These are phyloP conservation scores for Cicer judaicum DNA, from an alignment of 306 rosid species.

Conservation along the genomic window DNA sequence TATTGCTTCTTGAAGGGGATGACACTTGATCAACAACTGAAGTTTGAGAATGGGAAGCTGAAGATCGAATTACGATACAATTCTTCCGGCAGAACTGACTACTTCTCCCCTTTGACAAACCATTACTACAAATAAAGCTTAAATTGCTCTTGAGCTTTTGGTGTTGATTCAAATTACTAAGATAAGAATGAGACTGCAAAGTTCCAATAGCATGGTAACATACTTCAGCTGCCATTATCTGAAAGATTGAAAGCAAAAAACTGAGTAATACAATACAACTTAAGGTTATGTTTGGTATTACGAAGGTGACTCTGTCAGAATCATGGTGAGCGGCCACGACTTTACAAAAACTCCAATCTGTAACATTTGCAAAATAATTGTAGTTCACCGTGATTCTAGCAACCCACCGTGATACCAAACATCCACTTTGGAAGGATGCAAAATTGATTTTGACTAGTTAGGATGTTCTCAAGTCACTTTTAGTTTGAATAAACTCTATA, in stretches of 20 bases:
- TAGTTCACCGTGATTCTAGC: too few species aligned
- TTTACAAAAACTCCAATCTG: too few species aligned
- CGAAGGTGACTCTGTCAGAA: too few species aligned
- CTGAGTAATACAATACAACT: constrained; percentile 27
- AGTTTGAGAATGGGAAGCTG: constrained; percentile 71
- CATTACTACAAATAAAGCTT: constrained; percentile 53
- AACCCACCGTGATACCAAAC: too few species aligned
- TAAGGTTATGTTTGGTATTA: neutral
- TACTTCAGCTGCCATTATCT: constrained; percentile 87
- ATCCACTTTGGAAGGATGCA: too few species aligned
- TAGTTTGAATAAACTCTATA: too few species aligned
- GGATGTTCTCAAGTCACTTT: too few species aligned
- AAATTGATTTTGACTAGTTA: too few species aligned
- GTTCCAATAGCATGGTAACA: constrained; percentile 66
- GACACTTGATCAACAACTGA: constrained; percentile 72
- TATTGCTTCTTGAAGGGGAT: constrained; percentile 63
- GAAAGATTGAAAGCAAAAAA: constrained; percentile 46
- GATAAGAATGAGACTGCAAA: constrained; percentile 50
- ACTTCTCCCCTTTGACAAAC: constrained; percentile 54
- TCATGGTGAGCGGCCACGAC: too few species aligned
- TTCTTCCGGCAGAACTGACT: constrained; percentile 42
- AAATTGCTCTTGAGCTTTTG: constrained; percentile 51
- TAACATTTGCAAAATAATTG: too few species aligned
- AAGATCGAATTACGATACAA: constrained; percentile 57
- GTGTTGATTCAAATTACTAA: constrained; percentile 40